Evolutionary conservation across 768 basidiomycete genomes (phyloP), one percentile per base, ranked within the genome.

Genomic region (Coprinopsis strossmayeri): DNA sequence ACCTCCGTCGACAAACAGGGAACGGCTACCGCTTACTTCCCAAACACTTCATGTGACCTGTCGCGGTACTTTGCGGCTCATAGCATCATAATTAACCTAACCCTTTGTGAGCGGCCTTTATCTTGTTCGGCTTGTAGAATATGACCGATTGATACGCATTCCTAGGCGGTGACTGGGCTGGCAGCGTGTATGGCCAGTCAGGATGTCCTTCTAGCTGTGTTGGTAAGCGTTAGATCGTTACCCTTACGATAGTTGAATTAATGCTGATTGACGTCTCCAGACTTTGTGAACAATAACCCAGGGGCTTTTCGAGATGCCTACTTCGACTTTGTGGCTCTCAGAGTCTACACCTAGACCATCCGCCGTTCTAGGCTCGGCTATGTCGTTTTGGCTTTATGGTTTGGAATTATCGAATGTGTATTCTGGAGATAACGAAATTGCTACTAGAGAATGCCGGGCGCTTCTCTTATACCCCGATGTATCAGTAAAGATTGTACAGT

Each of bases 281-380:
- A 78, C 44, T 81, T 67, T 58, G 82, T 85, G 46, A 73, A 79
- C 64, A 71, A 70, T 55, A 81, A 84, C 60, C 85, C 87, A 0
- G 53, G 56, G 9, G 76, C 78, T 13, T 88, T 87, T 64, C 34
- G 53, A n/a, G 63, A 79, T 12, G 84, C 87, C 1, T 87, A 77
- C 67, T 88, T 84, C 65, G 76, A 85, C 28, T 71, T 88, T 62
- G 74, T 72, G 27, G 73, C 76, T 1, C 61, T 88, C 41, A 71
- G 71, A 30, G 56, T 71, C 1, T 71, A 72, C 45, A 27, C 55
- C 30, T 45, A 45, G 20, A 25, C 37, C 30, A n/a, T n/a, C n/a
- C n/a, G n/a, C n/a, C n/a, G n/a, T n/a, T n/a, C n/a, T n/a, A n/a
- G n/a, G n/a, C n/a, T n/a, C n/a, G n/a, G n/a, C n/a, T n/a, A n/a